Evolutionary conservation across 2,329 filamentous ascomycete species (phyloP), one percentile per base, ranked within the genome.

Genomic region (Neurospora sp.): DNA sequence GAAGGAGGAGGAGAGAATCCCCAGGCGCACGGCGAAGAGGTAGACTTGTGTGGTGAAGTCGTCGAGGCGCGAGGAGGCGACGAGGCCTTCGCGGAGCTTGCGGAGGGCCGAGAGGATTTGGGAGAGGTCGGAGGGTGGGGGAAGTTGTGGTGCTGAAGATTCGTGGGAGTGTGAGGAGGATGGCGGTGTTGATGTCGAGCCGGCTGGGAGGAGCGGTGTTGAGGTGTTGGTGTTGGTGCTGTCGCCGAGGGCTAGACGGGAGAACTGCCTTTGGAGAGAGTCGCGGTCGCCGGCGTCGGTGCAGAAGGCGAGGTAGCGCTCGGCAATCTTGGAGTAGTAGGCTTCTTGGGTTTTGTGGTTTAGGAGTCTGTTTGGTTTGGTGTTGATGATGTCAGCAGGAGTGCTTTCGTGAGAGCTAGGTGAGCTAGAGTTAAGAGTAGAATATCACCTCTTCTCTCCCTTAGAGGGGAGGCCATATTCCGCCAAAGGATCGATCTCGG

Each of bases 291-390:
- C 87, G 17, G 89, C 88, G 42, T 90, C 85, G 67, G 92, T 91
- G 83, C 93, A 97, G 79, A 97, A 96, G 73, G 89, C 88, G 87
- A 97, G 91, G 81, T 97, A 97, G 67, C 93, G 89, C 77, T 95
- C 90, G 71, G 94, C 89, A 76, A 97, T 96, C 78, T 90, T 92
- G 78, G 90, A 89, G 80, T 95, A 97, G 82, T 95, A 97, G 69
- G 84, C 84, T 79, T 97, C 91, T 81, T 98, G 95, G 8, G 87
- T 87, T 81, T 92, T 93, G 80, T 86, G 83, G 75, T 95, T 89
- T 70, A 92, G 86, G 42, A 94, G 82, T 36, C 52, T 62, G 52
- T 9, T 58, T 33, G 52, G 23, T 66, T n/a, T 58, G 71, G 38
- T 69, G 46, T 67, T 66, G 58, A 66, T 72, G 71, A 70, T 19